phyloP scores from a whole-genome alignment of 192 early-diverging fungal species.

The Neocallimastix lanati region DNA sequence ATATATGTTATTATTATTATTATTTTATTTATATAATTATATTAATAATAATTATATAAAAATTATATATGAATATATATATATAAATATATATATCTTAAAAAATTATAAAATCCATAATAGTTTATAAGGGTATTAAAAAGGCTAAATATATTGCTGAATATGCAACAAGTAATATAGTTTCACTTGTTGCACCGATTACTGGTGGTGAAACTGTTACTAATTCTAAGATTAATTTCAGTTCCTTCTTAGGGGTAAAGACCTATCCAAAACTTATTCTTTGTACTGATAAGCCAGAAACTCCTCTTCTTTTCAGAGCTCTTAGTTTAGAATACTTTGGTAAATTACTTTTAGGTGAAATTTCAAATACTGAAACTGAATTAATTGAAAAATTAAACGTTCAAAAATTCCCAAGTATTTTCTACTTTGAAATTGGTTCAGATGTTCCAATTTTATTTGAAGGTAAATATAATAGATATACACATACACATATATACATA shows the following conservation, averaged over 20 bases:
- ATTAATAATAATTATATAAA: too few relatives aligned
- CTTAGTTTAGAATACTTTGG: conserved; percentile 55
- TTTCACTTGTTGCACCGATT: background rate
- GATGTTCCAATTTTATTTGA: conserved; percentile 24
- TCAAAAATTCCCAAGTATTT: conserved; percentile 39
- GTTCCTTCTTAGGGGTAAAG: background rate
- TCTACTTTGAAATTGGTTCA: conserved; percentile 31
- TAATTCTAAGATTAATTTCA: background rate
- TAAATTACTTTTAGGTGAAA: conserved; percentile 53
- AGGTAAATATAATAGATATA: too few relatives aligned
- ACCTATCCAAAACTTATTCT: conserved; percentile 39
- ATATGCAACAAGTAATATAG: background rate
- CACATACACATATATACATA: too few relatives aligned
- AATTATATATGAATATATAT: too few relatives aligned
- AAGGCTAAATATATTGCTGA: background rate
- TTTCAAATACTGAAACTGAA: conserved; percentile 26
- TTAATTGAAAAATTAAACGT: conserved; percentile 37
- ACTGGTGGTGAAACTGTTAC: background rate
- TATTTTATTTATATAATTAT: too few relatives aligned
- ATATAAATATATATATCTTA: too few relatives aligned
- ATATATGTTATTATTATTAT: too few relatives aligned
- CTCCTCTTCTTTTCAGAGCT: conserved; percentile 72
- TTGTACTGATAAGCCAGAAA: conserved; percentile 54
- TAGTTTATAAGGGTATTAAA: background rate
- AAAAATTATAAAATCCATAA: too few relatives aligned